A percentile compares a stretch with the other conserved stretches of the same genome.
Evolutionary conservation across 192 early-diverging fungal species (phyloP).

Genomic region (Gigaspora rosea): DNA sequence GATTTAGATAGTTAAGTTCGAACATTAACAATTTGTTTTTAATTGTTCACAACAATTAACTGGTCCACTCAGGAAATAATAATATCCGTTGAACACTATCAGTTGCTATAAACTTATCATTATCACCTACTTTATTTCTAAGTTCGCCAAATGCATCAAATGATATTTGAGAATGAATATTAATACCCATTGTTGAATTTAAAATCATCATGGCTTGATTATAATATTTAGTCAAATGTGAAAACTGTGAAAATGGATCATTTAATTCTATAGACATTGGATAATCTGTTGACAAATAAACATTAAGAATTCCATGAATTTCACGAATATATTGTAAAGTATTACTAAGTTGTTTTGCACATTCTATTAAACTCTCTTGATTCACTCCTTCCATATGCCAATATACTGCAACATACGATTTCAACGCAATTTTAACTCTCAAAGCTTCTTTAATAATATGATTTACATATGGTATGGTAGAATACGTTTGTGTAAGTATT

Average conservation of each 20-base stretch:
- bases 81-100: conserved; percentile 6
- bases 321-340: background rate
- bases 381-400: conserved; percentile 20
- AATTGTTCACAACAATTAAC: background rate
- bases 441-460: background rate
- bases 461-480: background rate
- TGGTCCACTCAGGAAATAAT: conserved; percentile 5
- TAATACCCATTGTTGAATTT: background rate
- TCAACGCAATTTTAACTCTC: background rate
- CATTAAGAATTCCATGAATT: background rate
- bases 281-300: conserved; percentile 35
- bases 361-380: background rate
- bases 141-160: background rate
- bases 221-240: background rate
- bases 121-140: background rate
- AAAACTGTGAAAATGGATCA: background rate
- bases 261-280: background rate
- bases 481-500: background rate
- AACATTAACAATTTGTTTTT: background rate
- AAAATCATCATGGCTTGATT: background rate
- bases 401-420: conserved; percentile 10
- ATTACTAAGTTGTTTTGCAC: background rate
- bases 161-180: background rate
- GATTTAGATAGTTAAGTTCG: background rate
- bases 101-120: background rate